These are phyloP conservation scores for Paraleonurus japonicus DNA, from an alignment of 257 asterid genomes.

Conservation along the genomic window DNA sequence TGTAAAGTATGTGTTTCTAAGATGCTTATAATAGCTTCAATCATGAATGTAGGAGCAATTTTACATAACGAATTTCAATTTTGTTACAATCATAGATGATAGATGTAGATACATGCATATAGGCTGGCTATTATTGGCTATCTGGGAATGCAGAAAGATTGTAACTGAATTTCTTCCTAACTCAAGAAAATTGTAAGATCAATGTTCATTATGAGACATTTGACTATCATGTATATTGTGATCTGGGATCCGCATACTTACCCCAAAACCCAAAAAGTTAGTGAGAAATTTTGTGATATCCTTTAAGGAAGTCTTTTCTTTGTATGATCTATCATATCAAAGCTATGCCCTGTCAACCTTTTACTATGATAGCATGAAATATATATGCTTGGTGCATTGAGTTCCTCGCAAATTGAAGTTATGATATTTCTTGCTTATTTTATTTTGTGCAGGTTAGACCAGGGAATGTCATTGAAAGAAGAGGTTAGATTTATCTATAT, in stretches of 20 bases:
- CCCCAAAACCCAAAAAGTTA: background rate
- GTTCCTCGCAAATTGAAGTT: slow-evolving; percentile 9
- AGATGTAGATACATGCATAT: background rate
- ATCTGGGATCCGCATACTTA: background rate
- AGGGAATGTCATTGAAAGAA: slow-evolving; percentile 83
- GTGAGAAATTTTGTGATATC: background rate
- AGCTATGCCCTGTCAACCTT: background rate
- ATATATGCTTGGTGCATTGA: background rate
- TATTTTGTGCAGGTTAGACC: slow-evolving; percentile 69
- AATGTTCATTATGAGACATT: background rate
- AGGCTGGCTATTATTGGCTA: background rate
- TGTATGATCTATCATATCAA: background rate
- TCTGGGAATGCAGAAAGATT: background rate
- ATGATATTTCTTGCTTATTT: slow-evolving; percentile 17
- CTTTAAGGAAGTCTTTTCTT: background rate
- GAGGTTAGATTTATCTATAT: slow-evolving; percentile 53
- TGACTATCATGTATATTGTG: background rate
- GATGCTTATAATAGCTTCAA: slow-evolving; percentile 2
- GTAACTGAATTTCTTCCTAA: background rate
- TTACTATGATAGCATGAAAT: background rate
- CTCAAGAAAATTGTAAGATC: background rate
- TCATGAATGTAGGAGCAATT: background rate
- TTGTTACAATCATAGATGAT: background rate
- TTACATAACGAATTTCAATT: background rate
- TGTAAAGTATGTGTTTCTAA: background rate